Evolutionary conservation across 75 land plant genomes (phyloP).

Genomic region (Isoetes taiwanensis): DNA sequence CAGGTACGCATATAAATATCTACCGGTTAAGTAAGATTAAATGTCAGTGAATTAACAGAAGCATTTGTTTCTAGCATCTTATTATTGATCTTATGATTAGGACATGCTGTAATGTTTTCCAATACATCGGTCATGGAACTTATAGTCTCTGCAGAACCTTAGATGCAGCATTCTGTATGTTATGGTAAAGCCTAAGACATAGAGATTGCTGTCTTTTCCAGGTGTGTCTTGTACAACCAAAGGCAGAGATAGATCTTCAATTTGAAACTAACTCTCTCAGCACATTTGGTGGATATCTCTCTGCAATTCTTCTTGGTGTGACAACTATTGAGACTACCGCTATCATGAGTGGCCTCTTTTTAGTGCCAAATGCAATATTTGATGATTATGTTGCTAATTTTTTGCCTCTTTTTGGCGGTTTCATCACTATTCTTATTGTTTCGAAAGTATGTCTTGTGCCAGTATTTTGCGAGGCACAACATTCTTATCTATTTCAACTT

Average conservation of each 20-base stretch:
- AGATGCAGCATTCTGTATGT: too few relatives aligned
- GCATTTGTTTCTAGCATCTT: too few relatives aligned
- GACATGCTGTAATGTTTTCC: too few relatives aligned
- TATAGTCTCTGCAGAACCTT: too few relatives aligned
- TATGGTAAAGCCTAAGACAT: not conserved
- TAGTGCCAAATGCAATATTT: constrained; percentile 72
- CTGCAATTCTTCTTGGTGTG: constrained; percentile 49
- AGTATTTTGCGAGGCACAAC: not conserved
- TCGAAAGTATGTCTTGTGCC: too few relatives aligned
- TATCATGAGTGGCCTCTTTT: constrained; percentile 82
- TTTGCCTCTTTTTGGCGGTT: constrained; percentile 78
- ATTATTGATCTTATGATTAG: not conserved
- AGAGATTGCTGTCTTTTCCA: constrained; percentile 10
- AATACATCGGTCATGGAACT: too few relatives aligned
- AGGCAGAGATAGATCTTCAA: constrained; percentile 81
- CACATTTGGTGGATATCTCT: constrained; percentile 65
- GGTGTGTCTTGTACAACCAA: constrained; percentile 94
- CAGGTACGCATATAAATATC: constrained; percentile 59
- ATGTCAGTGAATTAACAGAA: too few relatives aligned
- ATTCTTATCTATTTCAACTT: not conserved
- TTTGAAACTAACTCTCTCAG: constrained; percentile 59
- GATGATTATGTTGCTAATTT: constrained; percentile 76
- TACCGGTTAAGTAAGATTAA: too few relatives aligned
- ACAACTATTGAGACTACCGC: constrained; percentile 88
- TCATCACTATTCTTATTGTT: constrained; percentile 60